These are phyloP conservation scores for Boletus patriciae DNA, from an alignment of 768 basidiomycete genomes.

Conservation along the genomic window DNA sequence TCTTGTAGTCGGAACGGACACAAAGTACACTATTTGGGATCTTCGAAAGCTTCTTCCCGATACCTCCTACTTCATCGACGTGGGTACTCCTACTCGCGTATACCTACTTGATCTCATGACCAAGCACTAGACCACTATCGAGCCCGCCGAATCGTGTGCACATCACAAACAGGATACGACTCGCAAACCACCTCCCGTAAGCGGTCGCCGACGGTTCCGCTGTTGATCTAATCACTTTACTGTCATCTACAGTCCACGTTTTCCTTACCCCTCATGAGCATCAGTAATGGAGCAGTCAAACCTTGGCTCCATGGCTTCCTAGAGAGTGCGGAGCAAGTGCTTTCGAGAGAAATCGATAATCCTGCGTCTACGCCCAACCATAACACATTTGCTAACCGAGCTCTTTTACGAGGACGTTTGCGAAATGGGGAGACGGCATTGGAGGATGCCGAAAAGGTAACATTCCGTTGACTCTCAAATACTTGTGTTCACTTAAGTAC, in stretches of 20 bases:
- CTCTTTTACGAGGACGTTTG: conserved; percentile 12
- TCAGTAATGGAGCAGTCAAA: conserved; percentile 17
- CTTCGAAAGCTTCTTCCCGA: conserved; percentile 1
- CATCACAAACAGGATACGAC: conserved; percentile 3
- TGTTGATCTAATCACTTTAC: neutral
- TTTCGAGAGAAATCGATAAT: conserved; percentile 10
- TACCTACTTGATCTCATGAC: neutral
- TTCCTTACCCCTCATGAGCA: conserved; percentile 17
- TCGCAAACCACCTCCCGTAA: conserved; percentile 4
- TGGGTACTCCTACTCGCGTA: neutral
- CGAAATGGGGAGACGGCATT: neutral
- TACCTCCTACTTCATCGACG: neutral
- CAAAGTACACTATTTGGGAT: conserved; percentile 17
- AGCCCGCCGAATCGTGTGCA: neutral
- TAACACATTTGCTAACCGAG: conserved; percentile 16
- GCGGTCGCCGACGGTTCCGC: neutral
- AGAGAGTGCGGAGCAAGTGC: conserved; percentile 4
- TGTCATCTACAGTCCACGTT: conserved; percentile 4
- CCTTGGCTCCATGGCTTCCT: conserved; percentile 19
- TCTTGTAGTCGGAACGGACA: conserved; percentile 5
- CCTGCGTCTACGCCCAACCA: neutral
- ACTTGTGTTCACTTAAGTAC: neutral
- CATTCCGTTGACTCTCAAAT: neutral
- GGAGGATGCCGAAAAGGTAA: conserved; percentile 14
- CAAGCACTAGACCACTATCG: neutral